Conservation (phyloP, 2,329 filamentous ascomycete species). For the Talaromyces sp. region DNA sequence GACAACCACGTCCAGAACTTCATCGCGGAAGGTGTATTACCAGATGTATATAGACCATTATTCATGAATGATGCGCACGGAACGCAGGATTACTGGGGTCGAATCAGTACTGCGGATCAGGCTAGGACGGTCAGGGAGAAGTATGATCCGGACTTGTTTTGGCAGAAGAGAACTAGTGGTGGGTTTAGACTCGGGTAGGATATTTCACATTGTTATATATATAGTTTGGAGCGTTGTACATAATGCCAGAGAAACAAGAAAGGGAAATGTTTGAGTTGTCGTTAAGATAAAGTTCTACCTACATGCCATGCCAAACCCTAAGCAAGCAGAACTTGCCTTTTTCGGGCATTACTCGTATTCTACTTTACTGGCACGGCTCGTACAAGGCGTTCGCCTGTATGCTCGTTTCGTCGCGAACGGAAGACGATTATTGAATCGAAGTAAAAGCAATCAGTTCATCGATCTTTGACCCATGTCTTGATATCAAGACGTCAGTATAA, state of each 20-base stretch:
- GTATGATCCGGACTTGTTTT: slow-evolving; percentile 42
- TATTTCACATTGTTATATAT: neutral
- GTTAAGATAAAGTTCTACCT: neutral
- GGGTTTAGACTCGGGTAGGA: slow-evolving; percentile 34
- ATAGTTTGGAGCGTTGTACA: neutral
- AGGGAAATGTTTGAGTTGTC: neutral
- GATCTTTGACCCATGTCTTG: neutral
- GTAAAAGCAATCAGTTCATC: neutral
- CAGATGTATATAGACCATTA: slow-evolving; percentile 42
- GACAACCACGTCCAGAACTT: slow-evolving; percentile 34
- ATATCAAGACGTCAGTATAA: neutral
- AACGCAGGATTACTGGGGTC: slow-evolving; percentile 44
- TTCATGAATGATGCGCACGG: slow-evolving; percentile 48
- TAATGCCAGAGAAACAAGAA: too few species aligned
- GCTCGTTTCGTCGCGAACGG: neutral
- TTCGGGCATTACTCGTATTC: neutral
- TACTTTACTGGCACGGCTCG: neutral
- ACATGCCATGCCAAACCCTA: neutral
- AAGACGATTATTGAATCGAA: neutral
- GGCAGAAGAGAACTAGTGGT: slow-evolving; percentile 39
- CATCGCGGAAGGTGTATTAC: slow-evolving; percentile 33
- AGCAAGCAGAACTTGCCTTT: neutral
- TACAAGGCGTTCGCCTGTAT: neutral
- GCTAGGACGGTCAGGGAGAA: slow-evolving; percentile 33
- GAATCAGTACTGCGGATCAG: slow-evolving; percentile 32